phyloP scores from a whole-genome alignment of 129 eudicot species.

The Oenanthe sinensis region DNA sequence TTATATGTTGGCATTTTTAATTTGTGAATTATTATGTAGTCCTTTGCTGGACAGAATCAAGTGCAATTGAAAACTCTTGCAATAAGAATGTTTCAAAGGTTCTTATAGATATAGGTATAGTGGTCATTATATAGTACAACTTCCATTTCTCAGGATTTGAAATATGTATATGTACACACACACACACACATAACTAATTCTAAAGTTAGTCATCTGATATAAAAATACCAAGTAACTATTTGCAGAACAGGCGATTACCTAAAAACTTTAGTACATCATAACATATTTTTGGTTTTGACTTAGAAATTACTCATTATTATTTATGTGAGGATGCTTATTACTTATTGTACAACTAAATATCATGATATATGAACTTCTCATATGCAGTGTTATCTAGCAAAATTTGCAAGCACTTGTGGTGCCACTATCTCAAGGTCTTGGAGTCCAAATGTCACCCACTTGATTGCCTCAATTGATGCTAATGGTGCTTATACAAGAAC shows the following conservation, averaged over 20 bases:
- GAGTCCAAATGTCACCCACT: constrained; percentile 74
- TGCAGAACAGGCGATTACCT: too few species aligned
- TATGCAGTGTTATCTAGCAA: constrained; percentile 45
- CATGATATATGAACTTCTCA: not conserved
- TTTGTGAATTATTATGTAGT: not conserved
- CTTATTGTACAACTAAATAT: not conserved
- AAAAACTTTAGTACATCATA: not conserved
- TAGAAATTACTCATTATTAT: not conserved
- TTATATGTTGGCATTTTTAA: not conserved
- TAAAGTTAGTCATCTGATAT: not conserved
- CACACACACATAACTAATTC: too few species aligned
- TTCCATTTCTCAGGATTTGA: not conserved
- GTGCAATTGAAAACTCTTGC: not conserved
- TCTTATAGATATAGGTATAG: not conserved
- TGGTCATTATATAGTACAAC: not conserved
- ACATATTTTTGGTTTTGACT: not conserved
- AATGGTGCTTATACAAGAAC: constrained; percentile 83
- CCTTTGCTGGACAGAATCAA: not conserved
- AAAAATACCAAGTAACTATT: not conserved
- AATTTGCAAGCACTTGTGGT: constrained; percentile 59
- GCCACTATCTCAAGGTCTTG: constrained; percentile 55
- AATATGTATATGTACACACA: not conserved
- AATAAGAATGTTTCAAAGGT: not conserved
- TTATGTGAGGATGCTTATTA: not conserved
- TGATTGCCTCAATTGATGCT: constrained; percentile 73